Conservation (phyloP, 2,329 filamentous ascomycete species). For the Teratosphaeria zuluensis region DNA sequence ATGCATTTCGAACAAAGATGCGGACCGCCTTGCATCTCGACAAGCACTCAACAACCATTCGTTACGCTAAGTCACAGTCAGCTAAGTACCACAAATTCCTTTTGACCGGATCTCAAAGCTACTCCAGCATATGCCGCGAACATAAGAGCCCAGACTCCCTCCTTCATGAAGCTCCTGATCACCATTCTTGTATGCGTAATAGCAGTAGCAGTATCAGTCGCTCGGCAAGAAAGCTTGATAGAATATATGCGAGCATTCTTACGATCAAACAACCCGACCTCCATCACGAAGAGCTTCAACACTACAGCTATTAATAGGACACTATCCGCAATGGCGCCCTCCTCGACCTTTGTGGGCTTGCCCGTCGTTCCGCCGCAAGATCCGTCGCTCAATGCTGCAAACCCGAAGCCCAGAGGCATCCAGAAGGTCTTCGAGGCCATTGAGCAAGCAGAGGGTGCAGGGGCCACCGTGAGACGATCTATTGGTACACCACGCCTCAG, state of each 20-base stretch:
- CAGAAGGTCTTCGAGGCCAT: conserved; percentile 73
- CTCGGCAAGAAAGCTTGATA: conserved; percentile 17
- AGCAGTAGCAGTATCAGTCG: conserved; percentile 26
- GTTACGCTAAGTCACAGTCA: conserved; percentile 2
- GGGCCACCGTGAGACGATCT: conserved; percentile 75
- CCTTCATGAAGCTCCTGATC: conserved; percentile 23
- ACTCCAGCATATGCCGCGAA: background rate
- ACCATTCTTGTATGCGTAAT: conserved; percentile 32
- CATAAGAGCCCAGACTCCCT: conserved; percentile 4
- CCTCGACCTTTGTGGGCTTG: conserved; percentile 35
- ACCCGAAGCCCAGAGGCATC: conserved; percentile 65
- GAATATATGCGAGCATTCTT: conserved; percentile 33
- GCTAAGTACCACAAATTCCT: conserved; percentile 4
- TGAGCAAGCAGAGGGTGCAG: conserved; percentile 80
- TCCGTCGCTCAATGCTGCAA: conserved; percentile 40
- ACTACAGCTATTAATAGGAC: conserved; percentile 23
- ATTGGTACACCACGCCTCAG: conserved; percentile 75
- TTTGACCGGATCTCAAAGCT: conserved; percentile 6
- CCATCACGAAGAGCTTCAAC: conserved; percentile 15
- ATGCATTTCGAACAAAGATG: background rate
- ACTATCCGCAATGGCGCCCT: conserved; percentile 21
- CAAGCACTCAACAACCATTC: background rate
- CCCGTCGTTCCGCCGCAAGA: conserved; percentile 38
- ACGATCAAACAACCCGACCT: conserved; percentile 17
- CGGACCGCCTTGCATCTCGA: background rate